A percentile compares a stretch with the other conserved stretches of the same genome.
These are phyloP conservation scores for Leucocoprinus sp. DNA, from an alignment of 768 basidiomycete genomes.

Conservation along the genomic window DNA sequence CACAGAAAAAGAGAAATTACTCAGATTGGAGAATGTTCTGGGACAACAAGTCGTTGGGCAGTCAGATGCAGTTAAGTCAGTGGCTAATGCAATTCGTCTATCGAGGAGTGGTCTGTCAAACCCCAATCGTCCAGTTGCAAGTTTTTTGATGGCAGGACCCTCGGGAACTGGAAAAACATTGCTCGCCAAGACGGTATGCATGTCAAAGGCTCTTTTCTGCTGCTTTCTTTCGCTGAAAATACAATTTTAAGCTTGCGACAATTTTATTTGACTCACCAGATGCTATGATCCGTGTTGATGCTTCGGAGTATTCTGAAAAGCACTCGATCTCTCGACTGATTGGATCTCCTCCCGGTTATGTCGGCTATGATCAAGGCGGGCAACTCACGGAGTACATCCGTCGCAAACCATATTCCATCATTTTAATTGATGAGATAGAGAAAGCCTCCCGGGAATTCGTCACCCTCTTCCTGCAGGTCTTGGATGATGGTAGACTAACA, in stretches of 20 bases:
- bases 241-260: constrained; percentile 59
- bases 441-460: constrained; percentile 70
- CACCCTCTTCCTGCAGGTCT: constrained; percentile 59
- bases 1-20: constrained; percentile 84
- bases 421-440: constrained; percentile 85
- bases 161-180: constrained; percentile 89
- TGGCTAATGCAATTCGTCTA: constrained; percentile 88
- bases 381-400: constrained; percentile 92
- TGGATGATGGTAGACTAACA: constrained; percentile 88
- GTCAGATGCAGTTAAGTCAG: constrained; percentile 82
- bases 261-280: constrained; percentile 87
- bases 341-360: constrained; percentile 74
- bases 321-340: constrained; percentile 46
- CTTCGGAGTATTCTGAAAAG: constrained; percentile 85
- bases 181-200: constrained; percentile 76
- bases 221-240: constrained; percentile 2
- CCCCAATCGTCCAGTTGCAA: constrained; percentile 80
- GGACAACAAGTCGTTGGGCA: constrained; percentile 80
- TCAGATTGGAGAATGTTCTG: constrained; percentile 81
- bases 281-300: constrained; percentile 89
- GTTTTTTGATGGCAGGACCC: constrained; percentile 89
- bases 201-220: not conserved
- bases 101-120: constrained; percentile 93
- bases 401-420: constrained; percentile 82
- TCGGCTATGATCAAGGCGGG: constrained; percentile 85